Base-by-base conservation (phyloP, 1,139 yeast species). In the Sugiyamaella grinbergsii region DNA sequence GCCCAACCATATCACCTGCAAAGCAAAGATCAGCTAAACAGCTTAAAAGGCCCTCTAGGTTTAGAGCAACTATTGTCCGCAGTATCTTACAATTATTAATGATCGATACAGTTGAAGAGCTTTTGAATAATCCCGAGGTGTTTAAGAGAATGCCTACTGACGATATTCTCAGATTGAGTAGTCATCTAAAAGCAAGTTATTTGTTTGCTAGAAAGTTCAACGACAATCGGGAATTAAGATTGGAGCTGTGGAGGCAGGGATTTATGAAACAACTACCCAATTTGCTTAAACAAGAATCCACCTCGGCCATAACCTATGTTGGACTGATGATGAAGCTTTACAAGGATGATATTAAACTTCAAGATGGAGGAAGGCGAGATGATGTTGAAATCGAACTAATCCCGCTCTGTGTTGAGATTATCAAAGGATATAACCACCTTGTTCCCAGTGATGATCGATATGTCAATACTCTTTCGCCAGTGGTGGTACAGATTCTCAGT, bases 231-330 rank as follows among this genome's bases (percentile, higher is more conserved):
- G 93, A 89, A 52, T 74, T 93, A 58, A 76, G 99, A 58, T 85
- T 87, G 18, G 75, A 95, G 57, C 74, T 94, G 45, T 91, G 95
- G 84, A 87, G 89, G 63, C 89, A 94, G 7, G 96, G 97, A 1
- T 83, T 90, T 32, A 93, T 91, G 71, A 95, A 89, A 63, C 85
- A 93, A 64, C 76, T 91, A 55, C 98, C 99, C 19, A 94, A 93
- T 63, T 73, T 94, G 60, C 73, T 91, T 60, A 87, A 88, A 61
- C 98, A 94, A 69, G 98, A 94, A 68, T 83, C 95, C 0, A 82
- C 90, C 19, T 82, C 97, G 0, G 85, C 96, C 1, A 93, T 95
- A 1, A 95, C 90, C 1, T 86, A 83, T 67, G 82, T 93, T 57
- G 83, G 85, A 59, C 79, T 90, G 44, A 76, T 88, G 75, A 86